These are phyloP conservation scores for Lathyrus aphaca DNA, from an alignment of 306 rosid genomes.

Conservation along the genomic window DNA sequence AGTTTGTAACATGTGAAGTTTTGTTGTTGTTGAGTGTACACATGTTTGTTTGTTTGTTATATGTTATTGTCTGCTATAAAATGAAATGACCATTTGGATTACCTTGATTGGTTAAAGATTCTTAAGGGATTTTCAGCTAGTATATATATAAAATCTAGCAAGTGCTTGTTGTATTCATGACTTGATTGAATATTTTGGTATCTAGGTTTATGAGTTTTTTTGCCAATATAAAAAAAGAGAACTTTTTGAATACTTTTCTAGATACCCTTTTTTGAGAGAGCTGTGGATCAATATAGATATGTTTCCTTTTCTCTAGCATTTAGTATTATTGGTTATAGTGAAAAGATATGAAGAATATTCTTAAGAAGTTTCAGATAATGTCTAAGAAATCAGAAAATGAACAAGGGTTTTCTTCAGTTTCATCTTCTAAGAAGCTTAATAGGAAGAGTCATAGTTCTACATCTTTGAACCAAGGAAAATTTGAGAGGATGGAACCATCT, in stretches of 20 bases:
- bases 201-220: conserved; percentile 40
- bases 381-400: conserved; percentile 64
- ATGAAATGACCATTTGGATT: conserved; percentile 52
- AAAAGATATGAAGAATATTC: conserved; percentile 81
- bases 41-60: conserved; percentile 30
- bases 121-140: conserved; percentile 10
- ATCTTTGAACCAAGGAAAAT: conserved; percentile 52
- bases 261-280: conserved; percentile 40
- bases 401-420: conserved; percentile 63
- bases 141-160: too few relatives aligned
- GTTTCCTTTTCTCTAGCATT: conserved; percentile 58
- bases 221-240: conserved; percentile 41
- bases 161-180: too few relatives aligned
- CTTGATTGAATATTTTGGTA: conserved; percentile 50
- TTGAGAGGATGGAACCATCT: conserved; percentile 59
- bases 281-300: conserved; percentile 51
- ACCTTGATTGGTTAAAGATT: conserved; percentile 40
- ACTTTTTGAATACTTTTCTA: conserved; percentile 38
- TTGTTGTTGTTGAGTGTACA: conserved; percentile 35
- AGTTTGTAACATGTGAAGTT: conserved; percentile 48
- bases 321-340: conserved; percentile 38
- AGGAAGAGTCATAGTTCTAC: conserved; percentile 58
- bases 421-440: conserved; percentile 60
- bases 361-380: conserved; percentile 88
- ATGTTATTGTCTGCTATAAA: conserved; percentile 38